Evolutionary conservation across 164 flowering plant genomes (phyloP), one percentile per base, ranked within the genome.

Genomic region (Euptelea pleiosperma): DNA sequence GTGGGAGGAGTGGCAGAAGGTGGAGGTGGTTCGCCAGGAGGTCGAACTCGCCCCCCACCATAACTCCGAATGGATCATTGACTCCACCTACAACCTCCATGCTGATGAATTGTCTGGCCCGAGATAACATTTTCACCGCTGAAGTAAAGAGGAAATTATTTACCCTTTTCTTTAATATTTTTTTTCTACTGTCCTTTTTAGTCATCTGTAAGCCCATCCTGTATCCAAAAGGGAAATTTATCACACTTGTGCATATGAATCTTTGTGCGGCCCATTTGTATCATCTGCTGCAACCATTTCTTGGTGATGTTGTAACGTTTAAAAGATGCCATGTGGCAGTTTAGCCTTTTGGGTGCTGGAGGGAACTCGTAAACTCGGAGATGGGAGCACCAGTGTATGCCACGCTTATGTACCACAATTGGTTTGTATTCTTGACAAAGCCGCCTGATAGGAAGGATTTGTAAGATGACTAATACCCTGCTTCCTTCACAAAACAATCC

Each of bases 1-100:
- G 61, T 89, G 96, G 96, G 93, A 89, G 16, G 96, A 86, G 63
- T 89, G 92, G 96, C 96, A 86, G 55, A 84, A 84, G 74, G 89
- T 82, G 39, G 92, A 84, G 63, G 83, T 89, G 37, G 77, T 81
- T 54, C 80, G 83, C 1, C 45, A 41, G 21, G 91, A 86, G 39
- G 59, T 81, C n/a, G 90, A 84, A 68, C 69, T 88, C 21, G 82
- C 84, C 52, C 85, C 90, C 19, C 80, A 75, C 53, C 73, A 79
- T 2, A 77, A 71, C 64, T 79, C 89, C 8, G 91, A 87, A 50
- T 87, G 93, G 96, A 75, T 91, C 6, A 65, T 84, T 42, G 94
- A 91, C 64, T 88, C 98, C 42, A 91, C 87, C 0, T 79, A 79
- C 40, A 86, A 86, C 62, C 79, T 88, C 18, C 91, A 84, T 41